These are phyloP conservation scores for Asterochloris sp. DNA, from an alignment of 139 green algal species.

Conservation along the genomic window DNA sequence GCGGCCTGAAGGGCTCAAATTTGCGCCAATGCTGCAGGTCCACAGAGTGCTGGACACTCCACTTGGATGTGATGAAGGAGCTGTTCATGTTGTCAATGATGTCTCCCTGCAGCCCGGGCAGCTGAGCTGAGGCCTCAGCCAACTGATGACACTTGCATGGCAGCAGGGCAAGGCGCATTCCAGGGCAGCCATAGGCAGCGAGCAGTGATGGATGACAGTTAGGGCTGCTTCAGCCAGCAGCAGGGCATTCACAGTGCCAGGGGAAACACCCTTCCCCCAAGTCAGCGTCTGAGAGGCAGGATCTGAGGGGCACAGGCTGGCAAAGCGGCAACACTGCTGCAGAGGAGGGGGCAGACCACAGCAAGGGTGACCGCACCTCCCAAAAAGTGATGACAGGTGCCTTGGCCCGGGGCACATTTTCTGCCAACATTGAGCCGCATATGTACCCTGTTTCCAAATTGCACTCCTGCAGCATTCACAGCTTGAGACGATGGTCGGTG, in stretches of 20 bases:
- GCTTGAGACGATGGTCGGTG: not conserved
- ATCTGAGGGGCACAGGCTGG: not conserved
- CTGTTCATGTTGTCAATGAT: constrained; percentile 75
- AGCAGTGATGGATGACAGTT: not conserved
- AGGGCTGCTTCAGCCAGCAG: too few relatives aligned
- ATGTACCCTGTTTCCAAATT: constrained; percentile 21
- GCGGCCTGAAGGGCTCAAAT: constrained; percentile 44
- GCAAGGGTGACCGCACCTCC: constrained; percentile 20
- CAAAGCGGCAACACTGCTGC: not conserved
- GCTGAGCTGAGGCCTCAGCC: not conserved
- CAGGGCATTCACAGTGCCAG: too few relatives aligned
- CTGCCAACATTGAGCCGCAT: constrained; percentile 47
- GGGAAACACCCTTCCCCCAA: too few relatives aligned
- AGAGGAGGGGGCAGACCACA: not conserved
- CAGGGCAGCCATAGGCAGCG: not conserved
- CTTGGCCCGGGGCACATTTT: constrained; percentile 39
- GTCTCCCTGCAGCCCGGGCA: constrained; percentile 43
- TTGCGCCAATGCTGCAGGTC: constrained; percentile 57
- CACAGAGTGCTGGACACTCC: constrained; percentile 35
- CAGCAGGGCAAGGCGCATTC: too few relatives aligned
- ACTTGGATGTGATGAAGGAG: constrained; percentile 72
- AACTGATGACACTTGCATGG: not conserved
- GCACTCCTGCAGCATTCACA: constrained; percentile 3
- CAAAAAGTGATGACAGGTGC: constrained; percentile 46
- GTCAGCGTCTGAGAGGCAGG: too few relatives aligned